These are phyloP conservation scores for Coffea canephora DNA, from an alignment of 257 asterid species.

Conservation along the genomic window DNA sequence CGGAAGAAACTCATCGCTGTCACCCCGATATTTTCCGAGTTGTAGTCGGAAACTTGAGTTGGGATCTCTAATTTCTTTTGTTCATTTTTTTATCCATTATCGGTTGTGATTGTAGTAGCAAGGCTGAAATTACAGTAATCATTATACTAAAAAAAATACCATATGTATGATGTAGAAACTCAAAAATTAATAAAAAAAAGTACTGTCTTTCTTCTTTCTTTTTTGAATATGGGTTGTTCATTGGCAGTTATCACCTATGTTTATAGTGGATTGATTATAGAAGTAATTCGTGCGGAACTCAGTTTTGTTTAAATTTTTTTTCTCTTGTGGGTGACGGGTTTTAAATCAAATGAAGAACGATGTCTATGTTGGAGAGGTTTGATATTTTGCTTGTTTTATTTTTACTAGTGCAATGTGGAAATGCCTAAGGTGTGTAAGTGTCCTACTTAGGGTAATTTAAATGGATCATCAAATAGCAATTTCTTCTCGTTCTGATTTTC, in stretches of 20 bases:
- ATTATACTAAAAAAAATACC: background rate
- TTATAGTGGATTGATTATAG: background rate
- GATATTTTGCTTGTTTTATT: no score
- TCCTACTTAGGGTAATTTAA: background rate
- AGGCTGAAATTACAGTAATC: background rate
- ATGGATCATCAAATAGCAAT: background rate
- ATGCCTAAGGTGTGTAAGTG: background rate
- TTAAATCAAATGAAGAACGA: no score
- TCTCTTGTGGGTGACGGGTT: no score
- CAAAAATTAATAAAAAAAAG: background rate
- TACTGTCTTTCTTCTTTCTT: background rate
- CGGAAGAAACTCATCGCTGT: conserved; percentile 46
- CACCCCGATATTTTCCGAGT: conserved; percentile 25
- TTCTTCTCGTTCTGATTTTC: background rate
- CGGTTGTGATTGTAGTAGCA: background rate
- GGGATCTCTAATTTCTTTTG: background rate
- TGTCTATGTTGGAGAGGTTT: no score
- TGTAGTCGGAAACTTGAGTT: background rate
- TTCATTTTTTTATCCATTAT: no score
- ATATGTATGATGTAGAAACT: no score
- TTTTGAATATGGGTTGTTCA: background rate
- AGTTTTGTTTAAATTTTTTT: background rate
- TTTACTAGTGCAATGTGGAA: background rate
- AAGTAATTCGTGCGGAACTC: background rate
- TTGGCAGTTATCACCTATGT: background rate